These are phyloP conservation scores for Selaginella moellendorffii DNA, from an alignment of 75 land plant genomes.

Conservation along the genomic window DNA sequence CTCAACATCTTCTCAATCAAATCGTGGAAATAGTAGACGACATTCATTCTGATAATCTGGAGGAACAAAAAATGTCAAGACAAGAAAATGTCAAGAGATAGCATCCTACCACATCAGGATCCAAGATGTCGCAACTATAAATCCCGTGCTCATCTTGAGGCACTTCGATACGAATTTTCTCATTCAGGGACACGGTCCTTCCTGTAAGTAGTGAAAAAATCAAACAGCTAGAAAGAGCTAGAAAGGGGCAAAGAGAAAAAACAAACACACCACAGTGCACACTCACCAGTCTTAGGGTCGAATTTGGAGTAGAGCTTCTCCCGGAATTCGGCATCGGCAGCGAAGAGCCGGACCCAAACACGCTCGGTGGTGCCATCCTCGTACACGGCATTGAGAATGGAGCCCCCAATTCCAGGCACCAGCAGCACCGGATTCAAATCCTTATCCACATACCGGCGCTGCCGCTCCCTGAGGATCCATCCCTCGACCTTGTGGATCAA, in stretches of 20 bases:
- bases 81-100: not conserved
- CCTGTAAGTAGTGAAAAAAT: constrained; percentile 28
- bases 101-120: constrained; percentile 71
- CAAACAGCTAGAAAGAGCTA: not conserved
- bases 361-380: constrained; percentile 58
- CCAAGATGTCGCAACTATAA: constrained; percentile 81
- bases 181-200: constrained; percentile 53
- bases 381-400: constrained; percentile 65
- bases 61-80: not conserved
- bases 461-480: not conserved
- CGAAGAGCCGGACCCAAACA: constrained; percentile 82
- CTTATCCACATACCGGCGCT: constrained; percentile 34
- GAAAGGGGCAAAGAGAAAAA: no score
- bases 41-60: constrained; percentile 40
- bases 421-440: constrained; percentile 73
- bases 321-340: constrained; percentile 70
- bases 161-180: constrained; percentile 50
- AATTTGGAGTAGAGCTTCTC: constrained; percentile 77
- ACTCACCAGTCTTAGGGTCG: constrained; percentile 79
- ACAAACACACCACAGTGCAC: no score
- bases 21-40: constrained; percentile 82
- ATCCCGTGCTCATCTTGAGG: constrained; percentile 90
- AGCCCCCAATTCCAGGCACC: constrained; percentile 92
- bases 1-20: constrained; percentile 69
- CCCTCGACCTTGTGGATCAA: not conserved